Percentiles rank a stretch among this genome's conserved stretches.
Evolutionary conservation across 2,329 filamentous ascomycete genomes (phyloP).

Genomic region (Colletotrichum sp.): DNA sequence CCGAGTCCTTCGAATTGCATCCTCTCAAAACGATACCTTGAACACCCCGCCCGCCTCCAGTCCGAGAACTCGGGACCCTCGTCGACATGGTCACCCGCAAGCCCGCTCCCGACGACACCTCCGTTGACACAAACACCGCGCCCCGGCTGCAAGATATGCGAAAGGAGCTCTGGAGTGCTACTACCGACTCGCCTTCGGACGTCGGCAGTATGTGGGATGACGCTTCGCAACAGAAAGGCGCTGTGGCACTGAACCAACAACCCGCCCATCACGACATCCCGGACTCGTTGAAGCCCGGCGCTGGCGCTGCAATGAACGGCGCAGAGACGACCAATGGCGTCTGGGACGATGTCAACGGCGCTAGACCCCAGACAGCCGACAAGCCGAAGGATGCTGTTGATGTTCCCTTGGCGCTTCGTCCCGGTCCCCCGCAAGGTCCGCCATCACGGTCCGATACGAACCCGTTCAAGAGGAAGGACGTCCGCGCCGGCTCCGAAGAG

Average conservation of each 20-base stretch:
- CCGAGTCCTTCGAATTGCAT: not conserved
- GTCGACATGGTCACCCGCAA: conserved; percentile 48
- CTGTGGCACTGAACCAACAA: not conserved
- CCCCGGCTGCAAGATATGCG: conserved; percentile 30
- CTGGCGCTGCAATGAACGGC: conserved; percentile 20
- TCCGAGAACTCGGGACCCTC: conserved; percentile 15
- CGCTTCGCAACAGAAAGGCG: conserved; percentile 14
- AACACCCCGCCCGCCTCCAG: not conserved
- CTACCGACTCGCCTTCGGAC: conserved; percentile 33
- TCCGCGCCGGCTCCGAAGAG: conserved; percentile 18
- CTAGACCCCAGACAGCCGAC: conserved; percentile 8
- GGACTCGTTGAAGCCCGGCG: conserved; percentile 35
- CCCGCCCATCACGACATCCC: conserved; percentile 28
- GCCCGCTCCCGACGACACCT: conserved; percentile 33
- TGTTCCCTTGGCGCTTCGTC: conserved; percentile 36
- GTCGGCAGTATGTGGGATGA: conserved; percentile 28
- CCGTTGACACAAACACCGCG: conserved; percentile 26
- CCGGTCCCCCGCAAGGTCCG: conserved; percentile 22
- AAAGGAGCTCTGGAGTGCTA: conserved; percentile 34
- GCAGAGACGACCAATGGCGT: conserved; percentile 32
- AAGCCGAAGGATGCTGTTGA: conserved; percentile 14
- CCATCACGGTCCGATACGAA: conserved; percentile 48
- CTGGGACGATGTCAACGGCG: conserved; percentile 31
- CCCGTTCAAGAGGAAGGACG: conserved; percentile 57
- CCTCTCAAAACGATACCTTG: not conserved